phyloP scores from a whole-genome alignment of 306 rosid genomes.

The Sphenostylis stenocarpa region DNA sequence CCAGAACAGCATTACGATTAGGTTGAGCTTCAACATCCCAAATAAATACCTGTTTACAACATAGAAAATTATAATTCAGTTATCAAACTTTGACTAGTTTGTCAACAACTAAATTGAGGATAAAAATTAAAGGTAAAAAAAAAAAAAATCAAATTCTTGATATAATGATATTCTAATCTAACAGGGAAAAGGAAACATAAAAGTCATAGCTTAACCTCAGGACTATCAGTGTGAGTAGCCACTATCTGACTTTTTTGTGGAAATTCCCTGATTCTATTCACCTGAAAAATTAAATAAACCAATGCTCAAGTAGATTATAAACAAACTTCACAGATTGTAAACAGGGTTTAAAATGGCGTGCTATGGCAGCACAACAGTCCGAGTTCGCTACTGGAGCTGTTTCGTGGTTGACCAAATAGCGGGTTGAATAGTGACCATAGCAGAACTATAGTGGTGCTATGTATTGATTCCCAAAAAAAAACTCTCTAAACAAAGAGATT shows the following conservation, averaged over 20 bases:
- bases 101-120: neutral
- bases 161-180: neutral
- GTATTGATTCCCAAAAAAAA: neutral
- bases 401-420: no score
- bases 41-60: slow-evolving; percentile 62
- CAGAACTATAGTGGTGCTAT: neutral
- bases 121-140: neutral
- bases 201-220: slow-evolving; percentile 59
- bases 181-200: slow-evolving; percentile 10
- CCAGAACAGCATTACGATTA: slow-evolving; percentile 77
- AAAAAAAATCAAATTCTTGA: neutral
- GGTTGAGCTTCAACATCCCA: slow-evolving; percentile 96
- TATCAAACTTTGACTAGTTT: neutral
- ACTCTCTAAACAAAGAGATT: neutral
- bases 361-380: neutral
- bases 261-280: slow-evolving; percentile 94
- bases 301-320: neutral
- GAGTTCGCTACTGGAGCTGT: no score
- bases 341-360: neutral
- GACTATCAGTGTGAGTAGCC: slow-evolving; percentile 96
- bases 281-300: slow-evolving; percentile 59
- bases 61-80: neutral
- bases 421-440: no score
- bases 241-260: slow-evolving; percentile 71
- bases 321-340: neutral